phyloP scores from a whole-genome alignment of 2,329 filamentous ascomycete genomes.

The Fonsecaea multimorphosa region DNA sequence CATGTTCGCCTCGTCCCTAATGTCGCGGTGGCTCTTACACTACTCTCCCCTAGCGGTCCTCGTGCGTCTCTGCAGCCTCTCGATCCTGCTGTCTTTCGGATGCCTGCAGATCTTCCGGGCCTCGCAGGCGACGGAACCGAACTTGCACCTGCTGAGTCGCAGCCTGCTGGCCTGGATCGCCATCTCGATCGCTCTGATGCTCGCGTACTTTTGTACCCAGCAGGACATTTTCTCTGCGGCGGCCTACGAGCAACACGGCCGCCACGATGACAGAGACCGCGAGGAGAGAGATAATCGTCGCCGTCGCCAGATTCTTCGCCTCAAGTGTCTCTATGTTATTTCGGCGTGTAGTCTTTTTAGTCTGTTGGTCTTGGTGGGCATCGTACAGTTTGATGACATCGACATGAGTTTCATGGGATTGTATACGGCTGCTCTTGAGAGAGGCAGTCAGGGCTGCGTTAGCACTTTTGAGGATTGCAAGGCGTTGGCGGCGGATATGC shows the following conservation, averaged over 20 bases:
- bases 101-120: slow-evolving; percentile 37
- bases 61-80: slow-evolving; percentile 64
- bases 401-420: not conserved
- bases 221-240: slow-evolving; percentile 33
- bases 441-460: not conserved
- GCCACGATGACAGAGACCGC: slow-evolving; percentile 36
- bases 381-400: slow-evolving; percentile 3
- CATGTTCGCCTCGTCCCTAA: slow-evolving; percentile 39
- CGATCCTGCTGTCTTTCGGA: slow-evolving; percentile 37
- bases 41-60: slow-evolving; percentile 80
- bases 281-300: no score
- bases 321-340: slow-evolving; percentile 40
- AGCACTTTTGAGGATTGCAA: not conserved
- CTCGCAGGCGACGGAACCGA: slow-evolving; percentile 33
- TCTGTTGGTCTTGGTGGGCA: slow-evolving; percentile 11
- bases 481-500: not conserved
- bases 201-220: slow-evolving; percentile 38
- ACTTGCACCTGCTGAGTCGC: slow-evolving; percentile 35
- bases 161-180: slow-evolving; percentile 37
- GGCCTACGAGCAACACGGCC: slow-evolving; percentile 26
- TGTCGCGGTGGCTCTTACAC: slow-evolving; percentile 69
- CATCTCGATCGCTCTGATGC: slow-evolving; percentile 35
- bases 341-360: not conserved
- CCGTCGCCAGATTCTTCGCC: slow-evolving; percentile 33
- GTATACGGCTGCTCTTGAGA: no score